Evolutionary conservation across 148 eudicot genomes (phyloP), one percentile per base, ranked within the genome.

Genomic region (Fallopia convolvulus): DNA sequence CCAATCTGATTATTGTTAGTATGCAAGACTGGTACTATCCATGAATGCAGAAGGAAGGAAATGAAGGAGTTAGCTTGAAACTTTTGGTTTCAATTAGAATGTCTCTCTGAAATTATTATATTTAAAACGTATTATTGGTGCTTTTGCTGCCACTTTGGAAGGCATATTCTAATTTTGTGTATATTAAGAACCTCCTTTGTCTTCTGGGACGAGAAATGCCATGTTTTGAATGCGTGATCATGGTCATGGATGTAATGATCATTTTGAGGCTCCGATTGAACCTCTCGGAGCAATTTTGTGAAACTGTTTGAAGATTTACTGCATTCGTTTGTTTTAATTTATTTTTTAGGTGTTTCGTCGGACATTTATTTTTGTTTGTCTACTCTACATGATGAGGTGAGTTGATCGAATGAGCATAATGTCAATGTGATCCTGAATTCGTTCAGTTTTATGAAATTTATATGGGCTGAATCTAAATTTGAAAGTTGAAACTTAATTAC

Each of bases 1-100:
- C 81, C 94, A 94, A n/a, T 95, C 97, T 8, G 99, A 95, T 79
- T 86, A 91, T 78, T 83, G 76, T 75, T 92, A 84, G 79, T 74
- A 66, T 36, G n/a, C 13, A 17, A 65, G 14, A 65, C n/a, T 11
- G 7, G 40, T 5, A 33, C 68, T 23, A 4, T 26, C 17, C 17
- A 26, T 26, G 70, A 58, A 58, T 20, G 12, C 32, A 55, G 61
- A 18, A 14, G 66, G 61, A 18, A 14, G 66, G 14, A 26, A 56
- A 21, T 60, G 66, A 26, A 60, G 66, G 33, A 21, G 23, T 26
- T 23, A 55, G 60, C n/a, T 55, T 55, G 60, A 23, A 55, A 55
- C 26, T 55, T 55, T 55, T 61, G 70, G 36, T 30, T 61, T 61
- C 36, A 30, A 9, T 30, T 63, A 63, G 70, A 63, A 63, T 63